Evolutionary conservation across 148 eudicot genomes (phyloP), one percentile per base, ranked within the genome.

Genomic region (Rhododendron griersonianum): DNA sequence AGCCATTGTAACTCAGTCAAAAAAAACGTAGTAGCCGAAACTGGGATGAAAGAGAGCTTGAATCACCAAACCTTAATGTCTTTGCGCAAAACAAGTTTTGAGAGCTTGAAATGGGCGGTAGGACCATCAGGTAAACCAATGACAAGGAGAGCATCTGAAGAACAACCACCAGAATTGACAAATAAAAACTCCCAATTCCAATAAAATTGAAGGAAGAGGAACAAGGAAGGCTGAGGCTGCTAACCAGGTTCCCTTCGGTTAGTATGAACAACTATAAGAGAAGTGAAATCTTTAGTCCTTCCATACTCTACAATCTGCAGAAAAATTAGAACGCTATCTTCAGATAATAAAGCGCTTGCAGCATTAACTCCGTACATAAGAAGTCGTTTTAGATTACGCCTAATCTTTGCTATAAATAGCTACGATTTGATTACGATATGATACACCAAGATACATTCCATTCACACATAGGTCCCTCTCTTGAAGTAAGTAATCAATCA

Each of bases 71-170:
- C 99, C 98, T 95, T 96, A 83, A 96, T 90, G 87, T 96, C 99
- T 89, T 96, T 96, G 84, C 98, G 93, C 84, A 96, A 88, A 82
- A 92, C 92, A 88, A 96, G 98, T 57, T 87, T 95, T 61, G 98
- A 91, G 47, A 96, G 96, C 89, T 96, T 96, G 89, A 96, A 96
- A 89, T 96, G 99, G 1, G 99, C 99, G 8, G 99, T 96, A 81
- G 99, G 99, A 82, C 99, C 99, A 89, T 95, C 93, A 89, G 99
- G 99, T 84, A 96, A 91, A 48, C 93, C 98, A 79, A 95, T 91
- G 47, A 96, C 63, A 39, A 95, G 83, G 50, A 96, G 95, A 88
- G 96, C 99, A 92, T 96, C 98, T 96, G 83, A 83, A 90, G n/a
- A 86, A 85, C 30, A 18, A 61, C 19, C 80, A 87, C 44, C 83